Percentiles rank a stretch among this genome's conserved stretches.
Evolutionary conservation across 2,329 filamentous ascomycete species (phyloP).

Genomic region (Cladosporium velox): DNA sequence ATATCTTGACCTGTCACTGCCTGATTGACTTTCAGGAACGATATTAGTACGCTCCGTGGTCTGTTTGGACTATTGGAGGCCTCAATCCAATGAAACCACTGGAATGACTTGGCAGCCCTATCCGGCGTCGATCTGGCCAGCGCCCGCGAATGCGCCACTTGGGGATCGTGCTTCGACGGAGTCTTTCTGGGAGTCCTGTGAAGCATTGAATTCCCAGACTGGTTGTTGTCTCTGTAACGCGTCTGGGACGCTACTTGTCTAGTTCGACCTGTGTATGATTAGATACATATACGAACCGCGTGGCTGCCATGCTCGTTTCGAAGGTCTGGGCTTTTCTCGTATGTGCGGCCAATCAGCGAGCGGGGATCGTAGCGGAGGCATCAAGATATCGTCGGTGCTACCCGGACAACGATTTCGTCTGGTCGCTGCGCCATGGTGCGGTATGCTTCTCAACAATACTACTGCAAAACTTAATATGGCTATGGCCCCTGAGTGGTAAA

Average conservation of each 20-base stretch:
- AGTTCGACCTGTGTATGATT: neutral
- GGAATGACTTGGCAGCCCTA: neutral
- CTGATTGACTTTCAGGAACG: neutral
- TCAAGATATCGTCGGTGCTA: constrained; percentile 1
- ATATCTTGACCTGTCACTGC: neutral
- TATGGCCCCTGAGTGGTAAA: neutral
- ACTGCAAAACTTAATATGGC: neutral
- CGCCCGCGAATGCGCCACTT: neutral
- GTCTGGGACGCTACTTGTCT: neutral
- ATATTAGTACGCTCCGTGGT: neutral
- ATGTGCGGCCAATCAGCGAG: constrained; percentile 1
- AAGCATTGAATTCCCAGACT: neutral
- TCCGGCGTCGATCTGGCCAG: neutral
- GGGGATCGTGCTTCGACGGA: neutral
- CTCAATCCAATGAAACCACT: neutral
- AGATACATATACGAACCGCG: neutral
- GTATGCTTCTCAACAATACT: neutral
- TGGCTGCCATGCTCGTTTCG: neutral
- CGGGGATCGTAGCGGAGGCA: neutral
- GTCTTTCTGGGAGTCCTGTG: neutral
- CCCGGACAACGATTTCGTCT: neutral
- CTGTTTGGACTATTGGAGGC: neutral
- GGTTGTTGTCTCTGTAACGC: neutral
- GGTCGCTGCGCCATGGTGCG: neutral
- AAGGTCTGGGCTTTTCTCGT: neutral